These are phyloP conservation scores for Colletotrichum tamarilloi DNA, from an alignment of 2,329 filamentous ascomycete species.

Conservation along the genomic window DNA sequence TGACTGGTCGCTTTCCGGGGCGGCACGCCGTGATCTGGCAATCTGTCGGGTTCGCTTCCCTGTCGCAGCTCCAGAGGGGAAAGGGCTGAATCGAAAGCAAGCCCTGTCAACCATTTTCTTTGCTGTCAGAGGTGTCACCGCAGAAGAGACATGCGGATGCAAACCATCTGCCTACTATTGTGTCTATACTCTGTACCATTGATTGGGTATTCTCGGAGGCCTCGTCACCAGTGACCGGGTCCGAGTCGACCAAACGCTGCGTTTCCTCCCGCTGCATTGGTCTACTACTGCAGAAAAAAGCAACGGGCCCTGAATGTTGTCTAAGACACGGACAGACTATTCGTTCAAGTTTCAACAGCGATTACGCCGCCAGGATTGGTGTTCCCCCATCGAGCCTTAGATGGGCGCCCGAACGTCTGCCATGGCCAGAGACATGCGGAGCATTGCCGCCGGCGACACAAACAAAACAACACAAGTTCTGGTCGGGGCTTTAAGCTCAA, in stretches of 20 bases:
- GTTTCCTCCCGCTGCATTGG: neutral
- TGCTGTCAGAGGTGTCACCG: neutral
- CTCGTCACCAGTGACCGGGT: neutral
- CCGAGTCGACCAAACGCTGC: neutral
- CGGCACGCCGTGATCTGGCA: neutral
- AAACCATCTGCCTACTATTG: too few species aligned
- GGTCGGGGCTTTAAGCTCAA: neutral
- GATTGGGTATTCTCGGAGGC: neutral
- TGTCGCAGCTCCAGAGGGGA: neutral
- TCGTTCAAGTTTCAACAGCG: neutral
- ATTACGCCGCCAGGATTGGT: neutral
- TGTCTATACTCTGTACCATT: neutral
- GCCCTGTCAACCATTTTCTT: neutral
- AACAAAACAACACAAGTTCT: neutral
- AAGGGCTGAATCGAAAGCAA: neutral
- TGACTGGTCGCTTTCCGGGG: constrained; percentile 1
- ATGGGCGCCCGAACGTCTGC: neutral
- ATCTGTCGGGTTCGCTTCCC: neutral
- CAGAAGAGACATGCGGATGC: neutral
- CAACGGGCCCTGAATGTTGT: neutral
- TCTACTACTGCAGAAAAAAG: neutral
- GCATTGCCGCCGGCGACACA: neutral
- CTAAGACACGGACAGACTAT: neutral
- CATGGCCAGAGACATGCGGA: too few species aligned
- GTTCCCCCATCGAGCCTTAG: neutral